Evolutionary conservation across 495 filamentous ascomycete species (phyloP).

Genomic region (Hypomontagnella submonticulosa): DNA sequence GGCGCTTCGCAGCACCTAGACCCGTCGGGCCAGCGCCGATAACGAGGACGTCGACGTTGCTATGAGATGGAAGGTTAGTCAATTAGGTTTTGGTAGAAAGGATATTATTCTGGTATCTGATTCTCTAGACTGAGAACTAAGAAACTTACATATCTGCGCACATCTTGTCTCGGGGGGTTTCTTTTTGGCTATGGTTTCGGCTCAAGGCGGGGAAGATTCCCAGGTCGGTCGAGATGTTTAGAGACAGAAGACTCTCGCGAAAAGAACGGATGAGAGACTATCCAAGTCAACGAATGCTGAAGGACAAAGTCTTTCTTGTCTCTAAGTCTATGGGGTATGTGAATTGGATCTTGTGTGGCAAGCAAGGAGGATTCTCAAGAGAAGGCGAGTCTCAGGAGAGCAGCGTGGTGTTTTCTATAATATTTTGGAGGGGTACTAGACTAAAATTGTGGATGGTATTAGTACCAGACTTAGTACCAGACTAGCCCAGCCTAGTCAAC

Average conservation of each 20-base stretch:
- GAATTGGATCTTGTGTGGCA: constrained; percentile 30
- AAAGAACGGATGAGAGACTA: constrained; percentile 43
- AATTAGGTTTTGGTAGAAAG: constrained; percentile 28
- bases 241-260: constrained; percentile 12
- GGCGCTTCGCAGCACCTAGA: constrained; percentile 94
- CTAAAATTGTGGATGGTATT: constrained; percentile 42
- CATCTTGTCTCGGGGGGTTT: constrained; percentile 39
- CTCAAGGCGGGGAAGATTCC: constrained; percentile 31
- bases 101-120: background rate
- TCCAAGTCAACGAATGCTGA: constrained; percentile 42
- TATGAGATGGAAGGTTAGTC: constrained; percentile 51
- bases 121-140: constrained; percentile 1
- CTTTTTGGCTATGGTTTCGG: constrained; percentile 24
- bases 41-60: constrained; percentile 95
- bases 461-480: constrained; percentile 24
- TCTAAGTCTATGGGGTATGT: constrained; percentile 37
- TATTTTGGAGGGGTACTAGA: constrained; percentile 45
- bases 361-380: constrained; percentile 24
- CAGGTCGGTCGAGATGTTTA: constrained; percentile 15
- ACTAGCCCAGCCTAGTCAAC: too few species aligned
- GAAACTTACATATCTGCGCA: constrained; percentile 50
- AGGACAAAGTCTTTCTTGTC: constrained; percentile 36
- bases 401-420: constrained; percentile 44
- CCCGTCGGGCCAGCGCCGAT: constrained; percentile 98
- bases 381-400: constrained; percentile 21